Evolutionary conservation across 208 protist species (phyloP).

Genomic region (Crithidia acanthocephali): DNA sequence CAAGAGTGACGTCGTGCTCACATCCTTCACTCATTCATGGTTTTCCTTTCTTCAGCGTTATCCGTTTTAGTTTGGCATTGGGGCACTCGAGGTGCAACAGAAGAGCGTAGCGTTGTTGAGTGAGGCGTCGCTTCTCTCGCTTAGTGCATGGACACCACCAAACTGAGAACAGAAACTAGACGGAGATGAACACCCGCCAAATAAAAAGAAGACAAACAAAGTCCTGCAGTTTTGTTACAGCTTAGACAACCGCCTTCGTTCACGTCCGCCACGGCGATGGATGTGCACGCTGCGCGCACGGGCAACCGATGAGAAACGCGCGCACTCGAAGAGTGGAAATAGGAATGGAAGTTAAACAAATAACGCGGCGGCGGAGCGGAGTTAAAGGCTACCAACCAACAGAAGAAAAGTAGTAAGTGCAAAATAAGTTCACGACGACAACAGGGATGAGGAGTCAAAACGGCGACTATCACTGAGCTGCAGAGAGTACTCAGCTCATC

Average conservation of each 20-base stretch:
- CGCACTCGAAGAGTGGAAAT: background rate
- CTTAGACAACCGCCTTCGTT: background rate
- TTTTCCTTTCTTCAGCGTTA: too few relatives aligned
- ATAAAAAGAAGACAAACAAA: background rate
- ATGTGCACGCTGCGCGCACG: too few relatives aligned
- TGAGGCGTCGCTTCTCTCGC: too few relatives aligned
- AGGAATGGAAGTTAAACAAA: background rate
- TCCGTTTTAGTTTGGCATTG: too few relatives aligned
- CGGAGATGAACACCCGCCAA: background rate
- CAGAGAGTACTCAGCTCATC: background rate
- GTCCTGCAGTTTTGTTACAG: background rate
- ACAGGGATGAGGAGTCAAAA: background rate
- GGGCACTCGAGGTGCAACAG: too few relatives aligned
- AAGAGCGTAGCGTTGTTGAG: too few relatives aligned
- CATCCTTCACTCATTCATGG: too few relatives aligned
- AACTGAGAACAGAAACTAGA: background rate
- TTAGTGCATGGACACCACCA: background rate
- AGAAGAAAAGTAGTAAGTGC: constrained; percentile 14
- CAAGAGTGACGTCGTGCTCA: too few relatives aligned
- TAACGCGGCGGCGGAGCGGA: background rate
- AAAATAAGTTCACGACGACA: background rate
- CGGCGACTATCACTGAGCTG: background rate
- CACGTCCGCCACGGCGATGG: background rate
- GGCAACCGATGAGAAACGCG: background rate
- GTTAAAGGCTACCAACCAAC: background rate